phyloP scores from a whole-genome alignment of 208 protist genomes.

The Trypanosoma lewisi region DNA sequence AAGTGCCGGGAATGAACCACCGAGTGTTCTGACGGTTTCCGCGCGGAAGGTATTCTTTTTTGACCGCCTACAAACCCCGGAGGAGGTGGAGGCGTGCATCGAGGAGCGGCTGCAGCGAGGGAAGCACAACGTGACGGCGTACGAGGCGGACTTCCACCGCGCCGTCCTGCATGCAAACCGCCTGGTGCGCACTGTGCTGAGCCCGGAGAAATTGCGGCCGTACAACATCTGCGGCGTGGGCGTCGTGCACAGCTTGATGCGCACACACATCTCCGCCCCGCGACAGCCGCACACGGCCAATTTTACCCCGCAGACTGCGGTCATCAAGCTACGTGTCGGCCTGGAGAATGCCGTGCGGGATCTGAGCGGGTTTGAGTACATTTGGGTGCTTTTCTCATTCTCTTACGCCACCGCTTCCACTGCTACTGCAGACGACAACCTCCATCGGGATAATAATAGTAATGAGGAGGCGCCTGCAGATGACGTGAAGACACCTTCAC shows the following conservation, averaged over 20 bases:
- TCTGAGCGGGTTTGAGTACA: constrained; percentile 81
- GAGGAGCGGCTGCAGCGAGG: constrained; percentile 64
- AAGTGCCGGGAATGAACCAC: background rate
- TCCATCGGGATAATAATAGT: no score
- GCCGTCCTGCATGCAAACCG: constrained; percentile 73
- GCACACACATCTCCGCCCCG: constrained; percentile 74
- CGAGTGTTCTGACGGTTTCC: constrained; percentile 48
- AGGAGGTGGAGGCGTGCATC: constrained; percentile 66
- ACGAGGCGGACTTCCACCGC: constrained; percentile 67
- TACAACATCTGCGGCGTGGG: constrained; percentile 79
- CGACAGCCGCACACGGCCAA: constrained; percentile 75
- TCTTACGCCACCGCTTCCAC: constrained; percentile 43
- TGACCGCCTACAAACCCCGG: constrained; percentile 67
- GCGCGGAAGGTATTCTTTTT: constrained; percentile 78
- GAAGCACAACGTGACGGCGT: constrained; percentile 66
- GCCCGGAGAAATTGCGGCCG: constrained; percentile 65
- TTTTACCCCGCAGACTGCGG: constrained; percentile 76
- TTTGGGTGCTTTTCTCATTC: constrained; percentile 92
- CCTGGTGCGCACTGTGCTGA: constrained; percentile 64
- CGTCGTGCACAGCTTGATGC: constrained; percentile 84
- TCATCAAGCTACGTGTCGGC: constrained; percentile 77
- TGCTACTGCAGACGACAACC: no score
- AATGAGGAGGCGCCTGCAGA: background rate
- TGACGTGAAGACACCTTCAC: no score
- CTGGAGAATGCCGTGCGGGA: constrained; percentile 86